Base-by-base conservation (phyloP, 345 rosid species). In the Hibiscus syriacus region DNA sequence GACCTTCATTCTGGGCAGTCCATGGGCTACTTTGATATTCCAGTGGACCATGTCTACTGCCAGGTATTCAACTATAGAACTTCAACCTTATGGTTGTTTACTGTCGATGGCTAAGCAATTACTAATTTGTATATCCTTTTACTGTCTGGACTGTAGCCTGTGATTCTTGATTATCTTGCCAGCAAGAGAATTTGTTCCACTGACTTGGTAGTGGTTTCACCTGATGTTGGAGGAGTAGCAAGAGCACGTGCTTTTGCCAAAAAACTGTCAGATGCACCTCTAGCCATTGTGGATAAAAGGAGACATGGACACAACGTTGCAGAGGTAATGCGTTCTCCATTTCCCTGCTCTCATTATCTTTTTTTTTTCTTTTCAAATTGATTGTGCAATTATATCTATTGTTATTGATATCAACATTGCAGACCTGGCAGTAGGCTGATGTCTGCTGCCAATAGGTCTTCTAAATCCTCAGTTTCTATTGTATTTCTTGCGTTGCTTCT, bases 191-290 rank as follows among this genome's bases (percentile, higher is more conserved):
- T 93, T 73, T 77, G 82, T 68, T 83, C 90, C 10, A 85, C 80
- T 73, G 98, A 93, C 74, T 76, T 93, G 77, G 97, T 93, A 39
- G 98, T 93, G 65, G 98, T 93, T 78, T 93, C 98, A 29, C 98
- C 98, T 71, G 98, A 93, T 74, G 98, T 93, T 70, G 98, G 98
- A 66, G 98, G 98, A 70, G 97, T 90, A 48, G 98, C 98, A n/a
- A 83, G 98, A 57, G 98, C 98, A 70, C 97, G 97, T 12, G 84
- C 97, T 64, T 93, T 93, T 76, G 96, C 98, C 16, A 93, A 93
- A 77, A 93, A 90, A 58, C 73, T 93, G 64, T 90, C 96, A 0
- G 97, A 90, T 77, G 98, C 98, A 7, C 98, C 98, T 23, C 82
- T 93, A 66, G 98, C 98, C 61, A 90, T 93, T 74, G 98, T 93